These are phyloP conservation scores for Penicillium pulvis DNA, from an alignment of 495 filamentous ascomycete genomes.

Conservation along the genomic window DNA sequence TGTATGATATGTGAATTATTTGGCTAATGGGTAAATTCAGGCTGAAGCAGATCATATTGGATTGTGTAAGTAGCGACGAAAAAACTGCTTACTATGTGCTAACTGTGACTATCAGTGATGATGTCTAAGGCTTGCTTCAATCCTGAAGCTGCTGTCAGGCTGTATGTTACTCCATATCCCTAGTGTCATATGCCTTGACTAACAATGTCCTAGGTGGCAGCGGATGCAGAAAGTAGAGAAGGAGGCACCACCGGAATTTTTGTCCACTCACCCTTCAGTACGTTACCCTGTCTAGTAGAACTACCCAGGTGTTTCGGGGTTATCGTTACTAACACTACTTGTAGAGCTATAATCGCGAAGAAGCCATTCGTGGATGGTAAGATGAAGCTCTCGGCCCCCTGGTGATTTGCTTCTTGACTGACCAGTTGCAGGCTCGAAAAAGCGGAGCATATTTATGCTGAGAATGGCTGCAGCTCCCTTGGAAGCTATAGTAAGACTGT, in stretches of 20 bases:
- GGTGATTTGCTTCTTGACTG: slow-evolving; percentile 2
- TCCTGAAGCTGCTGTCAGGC: slow-evolving; percentile 66
- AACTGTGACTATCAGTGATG: slow-evolving; percentile 46
- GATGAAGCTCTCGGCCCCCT: not conserved
- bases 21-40: slow-evolving; percentile 19
- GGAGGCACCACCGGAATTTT: slow-evolving; percentile 66
- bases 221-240: slow-evolving; percentile 70
- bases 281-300: slow-evolving; percentile 16
- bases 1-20: not conserved
- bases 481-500: slow-evolving; percentile 33
- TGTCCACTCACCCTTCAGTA: slow-evolving; percentile 86
- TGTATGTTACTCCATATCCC: slow-evolving; percentile 40
- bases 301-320: not conserved
- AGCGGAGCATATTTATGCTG: slow-evolving; percentile 37
- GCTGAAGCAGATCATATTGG: slow-evolving; percentile 87
- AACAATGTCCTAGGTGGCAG: slow-evolving; percentile 54
- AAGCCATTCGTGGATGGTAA: slow-evolving; percentile 67
- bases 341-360: slow-evolving; percentile 67
- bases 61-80: slow-evolving; percentile 55
- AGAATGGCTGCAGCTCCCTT: slow-evolving; percentile 36
- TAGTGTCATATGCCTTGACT: not conserved
- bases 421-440: slow-evolving; percentile 31
- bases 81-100: slow-evolving; percentile 15
- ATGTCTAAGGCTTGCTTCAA: slow-evolving; percentile 71
- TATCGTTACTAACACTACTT: slow-evolving; percentile 1